A percentile compares a stretch with the other conserved stretches of the same genome.
phyloP scores from a whole-genome alignment of 352 stramenopile species.

The Pythium rhizo-oryzae region DNA sequence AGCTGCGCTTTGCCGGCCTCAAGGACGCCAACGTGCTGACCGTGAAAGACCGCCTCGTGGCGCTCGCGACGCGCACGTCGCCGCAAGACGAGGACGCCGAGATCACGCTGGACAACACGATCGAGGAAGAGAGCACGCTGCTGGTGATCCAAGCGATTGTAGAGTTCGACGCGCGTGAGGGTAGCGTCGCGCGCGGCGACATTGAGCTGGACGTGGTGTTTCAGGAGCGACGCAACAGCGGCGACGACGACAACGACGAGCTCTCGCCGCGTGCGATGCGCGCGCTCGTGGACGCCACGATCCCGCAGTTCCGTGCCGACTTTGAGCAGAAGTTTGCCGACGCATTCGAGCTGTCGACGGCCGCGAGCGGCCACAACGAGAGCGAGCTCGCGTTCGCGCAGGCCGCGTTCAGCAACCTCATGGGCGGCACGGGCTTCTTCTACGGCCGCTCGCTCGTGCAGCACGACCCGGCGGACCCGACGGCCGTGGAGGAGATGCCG shows the following conservation, averaged over 20 bases:
- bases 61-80: slow-evolving; percentile 37
- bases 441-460: slow-evolving; percentile 83
- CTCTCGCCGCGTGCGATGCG: slow-evolving; percentile 25
- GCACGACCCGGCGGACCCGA: slow-evolving; percentile 44
- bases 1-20: slow-evolving; percentile 61
- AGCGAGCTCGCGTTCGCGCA: slow-evolving; percentile 76
- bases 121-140: slow-evolving; percentile 69
- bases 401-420: slow-evolving; percentile 88
- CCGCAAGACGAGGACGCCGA: slow-evolving; percentile 41
- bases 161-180: slow-evolving; percentile 33
- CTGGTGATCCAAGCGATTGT: slow-evolving; percentile 75
- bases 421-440: slow-evolving; percentile 92
- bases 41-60: slow-evolving; percentile 67
- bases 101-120: slow-evolving; percentile 61
- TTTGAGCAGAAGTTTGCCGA: slow-evolving; percentile 68
- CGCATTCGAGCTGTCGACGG: slow-evolving; percentile 43
- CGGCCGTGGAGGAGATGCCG: slow-evolving; percentile 41
- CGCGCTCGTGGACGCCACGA: slow-evolving; percentile 9
- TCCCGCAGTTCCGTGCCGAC: slow-evolving; percentile 10
- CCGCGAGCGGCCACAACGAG: slow-evolving; percentile 37
- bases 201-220: slow-evolving; percentile 71
- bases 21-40: slow-evolving; percentile 70
- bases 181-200: slow-evolving; percentile 42
- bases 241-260: slow-evolving; percentile 13
- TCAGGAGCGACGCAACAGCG: slow-evolving; percentile 39